A percentile compares a stretch with the other conserved stretches of the same genome.
Evolutionary conservation across 164 flowering plant genomes (phyloP).

Genomic region (Aristolochia californica): DNA sequence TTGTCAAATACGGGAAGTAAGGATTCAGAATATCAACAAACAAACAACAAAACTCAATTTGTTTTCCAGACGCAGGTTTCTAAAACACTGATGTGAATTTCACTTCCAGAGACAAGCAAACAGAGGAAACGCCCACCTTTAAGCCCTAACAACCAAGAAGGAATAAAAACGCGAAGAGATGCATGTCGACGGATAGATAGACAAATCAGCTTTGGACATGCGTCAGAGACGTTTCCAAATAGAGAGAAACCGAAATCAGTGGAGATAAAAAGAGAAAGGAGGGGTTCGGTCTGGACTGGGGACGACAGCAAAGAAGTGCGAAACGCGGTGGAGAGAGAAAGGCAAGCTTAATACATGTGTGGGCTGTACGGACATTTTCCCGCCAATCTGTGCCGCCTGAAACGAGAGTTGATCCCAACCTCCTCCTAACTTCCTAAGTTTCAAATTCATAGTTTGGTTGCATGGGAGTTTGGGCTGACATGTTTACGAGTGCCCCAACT

Average conservation of each 20-base stretch:
- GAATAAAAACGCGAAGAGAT: background rate
- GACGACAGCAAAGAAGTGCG: background rate
- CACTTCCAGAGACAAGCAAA: background rate
- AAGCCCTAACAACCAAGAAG: background rate
- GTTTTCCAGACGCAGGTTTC: background rate
- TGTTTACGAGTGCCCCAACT: too few species aligned
- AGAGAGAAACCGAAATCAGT: background rate
- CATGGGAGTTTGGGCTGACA: too few species aligned
- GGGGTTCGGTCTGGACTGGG: background rate
- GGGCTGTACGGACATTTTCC: slow-evolving; percentile 6
- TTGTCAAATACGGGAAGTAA: slow-evolving; percentile 15
- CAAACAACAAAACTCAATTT: background rate
- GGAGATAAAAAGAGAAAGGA: background rate
- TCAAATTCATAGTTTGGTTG: background rate
- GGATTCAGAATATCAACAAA: background rate
- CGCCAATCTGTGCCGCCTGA: slow-evolving; percentile 6
- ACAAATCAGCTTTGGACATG: background rate
- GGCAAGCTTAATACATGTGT: background rate
- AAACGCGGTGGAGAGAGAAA: background rate
- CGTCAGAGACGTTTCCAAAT: background rate
- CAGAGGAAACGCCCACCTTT: background rate
- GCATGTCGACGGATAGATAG: background rate
- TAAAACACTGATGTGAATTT: background rate
- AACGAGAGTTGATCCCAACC: background rate
- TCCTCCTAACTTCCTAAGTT: background rate